Percentiles rank a stretch among this genome's conserved stretches.
These are phyloP conservation scores for Craterostigma plantagineum DNA, from an alignment of 257 asterid genomes.

Conservation along the genomic window DNA sequence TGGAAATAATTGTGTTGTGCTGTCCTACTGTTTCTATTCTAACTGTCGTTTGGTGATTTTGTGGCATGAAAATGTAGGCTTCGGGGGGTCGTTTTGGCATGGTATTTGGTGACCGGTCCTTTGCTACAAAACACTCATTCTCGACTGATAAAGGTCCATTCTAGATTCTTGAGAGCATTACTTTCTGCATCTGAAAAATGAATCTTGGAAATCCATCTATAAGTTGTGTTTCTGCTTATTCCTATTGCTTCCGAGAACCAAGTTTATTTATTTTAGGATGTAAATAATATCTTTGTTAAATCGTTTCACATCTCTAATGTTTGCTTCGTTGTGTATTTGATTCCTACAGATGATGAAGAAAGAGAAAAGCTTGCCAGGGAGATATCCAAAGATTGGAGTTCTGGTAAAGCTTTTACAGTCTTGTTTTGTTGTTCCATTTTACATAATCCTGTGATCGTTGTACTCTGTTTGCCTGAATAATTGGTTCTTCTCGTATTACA, in stretches of 20 bases:
- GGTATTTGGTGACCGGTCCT: slow-evolving; percentile 25
- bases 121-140: slow-evolving; percentile 71
- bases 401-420: slow-evolving; percentile 29
- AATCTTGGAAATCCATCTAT: background rate
- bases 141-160: slow-evolving; percentile 54
- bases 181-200: background rate
- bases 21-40: background rate
- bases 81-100: slow-evolving; percentile 27
- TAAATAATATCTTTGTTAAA: background rate
- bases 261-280: background rate
- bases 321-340: background rate
- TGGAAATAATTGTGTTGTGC: background rate
- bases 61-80: slow-evolving; percentile 19
- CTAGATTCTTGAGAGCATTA: slow-evolving; percentile 4
- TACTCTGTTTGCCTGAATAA: slow-evolving; percentile 1
- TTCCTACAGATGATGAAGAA: slow-evolving; percentile 49
- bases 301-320: background rate
- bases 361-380: slow-evolving; percentile 68
- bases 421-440: slow-evolving; percentile 5
- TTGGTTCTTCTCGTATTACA: slow-evolving; percentile 10
- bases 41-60: slow-evolving; percentile 1
- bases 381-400: slow-evolving; percentile 75
- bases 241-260: background rate
- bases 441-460: slow-evolving; percentile 4
- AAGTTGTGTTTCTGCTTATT: background rate